phyloP scores from a whole-genome alignment of 1,284 basidiomycete species.

The Microbotryum lychnidis-dioicae region DNA sequence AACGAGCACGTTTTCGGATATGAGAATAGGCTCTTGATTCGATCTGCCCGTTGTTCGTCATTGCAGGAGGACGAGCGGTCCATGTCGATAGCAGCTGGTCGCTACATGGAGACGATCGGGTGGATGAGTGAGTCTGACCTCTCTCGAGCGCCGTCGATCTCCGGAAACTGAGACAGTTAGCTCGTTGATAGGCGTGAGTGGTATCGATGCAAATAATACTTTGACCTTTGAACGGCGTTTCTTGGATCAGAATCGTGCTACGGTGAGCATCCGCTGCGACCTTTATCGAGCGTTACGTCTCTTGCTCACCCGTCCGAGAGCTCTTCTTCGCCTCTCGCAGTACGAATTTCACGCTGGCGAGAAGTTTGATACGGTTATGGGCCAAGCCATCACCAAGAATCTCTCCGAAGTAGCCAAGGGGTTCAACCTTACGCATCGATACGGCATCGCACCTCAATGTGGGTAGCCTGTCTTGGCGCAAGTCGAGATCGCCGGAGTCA shows the following conservation, averaged over 20 bases:
- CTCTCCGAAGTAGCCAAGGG: slow-evolving; percentile 16
- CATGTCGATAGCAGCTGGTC: slow-evolving; percentile 36
- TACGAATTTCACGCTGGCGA: slow-evolving; percentile 30
- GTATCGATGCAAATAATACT: slow-evolving; percentile 7
- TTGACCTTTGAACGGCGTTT: slow-evolving; percentile 32
- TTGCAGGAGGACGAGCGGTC: slow-evolving; percentile 32
- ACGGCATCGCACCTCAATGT: slow-evolving; percentile 30
- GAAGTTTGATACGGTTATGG: slow-evolving; percentile 29
- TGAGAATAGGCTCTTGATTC: not conserved
- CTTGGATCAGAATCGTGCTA: slow-evolving; percentile 36
- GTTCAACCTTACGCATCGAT: slow-evolving; percentile 33
- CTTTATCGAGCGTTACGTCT: too few species aligned
- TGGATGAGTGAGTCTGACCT: slow-evolving; percentile 28
- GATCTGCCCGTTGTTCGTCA: slow-evolving; percentile 32
- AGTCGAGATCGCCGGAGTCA: not conserved
- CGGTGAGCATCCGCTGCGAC: not conserved
- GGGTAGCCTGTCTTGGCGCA: not conserved
- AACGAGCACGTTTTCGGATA: too few species aligned
- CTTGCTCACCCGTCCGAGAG: not conserved
- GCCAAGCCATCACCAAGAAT: slow-evolving; percentile 13
- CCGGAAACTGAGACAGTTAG: not conserved
- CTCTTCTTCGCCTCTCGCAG: not conserved
- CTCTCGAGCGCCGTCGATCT: not conserved
- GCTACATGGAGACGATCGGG: slow-evolving; percentile 39
- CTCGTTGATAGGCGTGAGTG: slow-evolving; percentile 22